Conservation (phyloP, 2,329 filamentous ascomycete genomes). For the Nakataea oryzae region DNA sequence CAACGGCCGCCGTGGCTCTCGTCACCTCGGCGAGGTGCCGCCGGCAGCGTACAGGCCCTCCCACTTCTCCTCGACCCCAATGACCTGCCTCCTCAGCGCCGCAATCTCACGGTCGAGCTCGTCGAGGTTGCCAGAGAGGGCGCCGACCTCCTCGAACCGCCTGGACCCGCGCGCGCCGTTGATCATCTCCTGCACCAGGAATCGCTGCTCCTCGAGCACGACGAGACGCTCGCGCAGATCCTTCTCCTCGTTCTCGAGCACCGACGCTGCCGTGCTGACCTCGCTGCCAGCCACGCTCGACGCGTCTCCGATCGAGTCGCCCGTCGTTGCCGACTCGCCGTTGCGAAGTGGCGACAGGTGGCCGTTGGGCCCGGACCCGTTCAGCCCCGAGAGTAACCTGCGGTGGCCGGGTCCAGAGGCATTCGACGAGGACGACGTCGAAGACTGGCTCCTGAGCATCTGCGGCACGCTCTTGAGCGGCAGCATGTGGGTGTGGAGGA, state of each 20-base stretch:
- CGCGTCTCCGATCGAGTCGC: conserved; percentile 35
- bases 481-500: conserved; percentile 84
- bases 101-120: conserved; percentile 75
- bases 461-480: conserved; percentile 68
- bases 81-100: conserved; percentile 52
- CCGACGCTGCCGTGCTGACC: conserved; percentile 40
- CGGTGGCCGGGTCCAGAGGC: conserved; percentile 12
- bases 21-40: background rate
- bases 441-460: conserved; percentile 40
- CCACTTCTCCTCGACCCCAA: conserved; percentile 52
- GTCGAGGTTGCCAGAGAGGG: conserved; percentile 68
- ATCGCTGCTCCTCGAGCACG: conserved; percentile 83
- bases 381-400: conserved; percentile 15
- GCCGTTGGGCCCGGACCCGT: conserved; percentile 1
- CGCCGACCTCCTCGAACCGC: conserved; percentile 78
- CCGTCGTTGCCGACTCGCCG: conserved; percentile 25
- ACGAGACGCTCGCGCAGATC: conserved; percentile 69
- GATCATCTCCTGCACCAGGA: conserved; percentile 82
- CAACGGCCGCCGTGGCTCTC: background rate
- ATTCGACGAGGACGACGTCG: conserved; percentile 13
- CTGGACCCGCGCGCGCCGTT: conserved; percentile 63
- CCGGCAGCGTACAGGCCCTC: conserved; percentile 36
- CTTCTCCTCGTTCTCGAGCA: conserved; percentile 74
- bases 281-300: conserved; percentile 37
- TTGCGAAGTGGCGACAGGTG: conserved; percentile 32